Evolutionary conservation across 176 grass and related monocot species (phyloP), one percentile per base, ranked within the genome.

Genomic region (Typha latifolia): DNA sequence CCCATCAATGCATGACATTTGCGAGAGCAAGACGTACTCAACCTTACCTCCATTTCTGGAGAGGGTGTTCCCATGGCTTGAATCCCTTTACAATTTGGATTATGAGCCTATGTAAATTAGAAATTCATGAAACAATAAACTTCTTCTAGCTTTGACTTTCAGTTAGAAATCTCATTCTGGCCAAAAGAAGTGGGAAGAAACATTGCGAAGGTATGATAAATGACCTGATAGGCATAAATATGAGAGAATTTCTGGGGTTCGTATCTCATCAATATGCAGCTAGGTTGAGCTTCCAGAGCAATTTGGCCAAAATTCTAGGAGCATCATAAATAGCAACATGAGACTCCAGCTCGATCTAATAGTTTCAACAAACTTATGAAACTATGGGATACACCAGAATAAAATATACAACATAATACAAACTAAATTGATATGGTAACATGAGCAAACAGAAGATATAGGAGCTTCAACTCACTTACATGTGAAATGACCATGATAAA

Each of bases 401-500:
- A n/a, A n/a, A 15, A 19, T 56, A 56, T 56, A 5, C 15, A 56
- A 19, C 51, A 56, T 56, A n/a, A 22, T 22, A 21, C 16, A 59
- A 59, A 21, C 16, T 59, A n/a, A 19, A 59, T 10, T 59, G 20
- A 21, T 19, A 59, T 19, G 53, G 20, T 9, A 16, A 22, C 19
- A 5, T 56, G 52, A 59, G n/a, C n/a, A 20, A 21, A 57, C 53
- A 59, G 14, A 9, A 21, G 53, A 59, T 19, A 59, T 21, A 59
- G 20, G 53, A 59, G 16, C 2, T 59, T 59, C 18, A 19, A 22
- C 53, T 59, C 20, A 59, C 53, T 19, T 59, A 59, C 11, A 59
- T 59, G 53, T 11, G 16, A 19, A 59, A 59, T 22, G 53, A 19
- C 64, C 72, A 79, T 56, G 53, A 69, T 72, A 4, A 78, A 66